Percentiles rank a stretch among this genome's conserved stretches.
phyloP scores from a whole-genome alignment of 371 early-diverging fungal species.

The Apophysomyces elegans region DNA sequence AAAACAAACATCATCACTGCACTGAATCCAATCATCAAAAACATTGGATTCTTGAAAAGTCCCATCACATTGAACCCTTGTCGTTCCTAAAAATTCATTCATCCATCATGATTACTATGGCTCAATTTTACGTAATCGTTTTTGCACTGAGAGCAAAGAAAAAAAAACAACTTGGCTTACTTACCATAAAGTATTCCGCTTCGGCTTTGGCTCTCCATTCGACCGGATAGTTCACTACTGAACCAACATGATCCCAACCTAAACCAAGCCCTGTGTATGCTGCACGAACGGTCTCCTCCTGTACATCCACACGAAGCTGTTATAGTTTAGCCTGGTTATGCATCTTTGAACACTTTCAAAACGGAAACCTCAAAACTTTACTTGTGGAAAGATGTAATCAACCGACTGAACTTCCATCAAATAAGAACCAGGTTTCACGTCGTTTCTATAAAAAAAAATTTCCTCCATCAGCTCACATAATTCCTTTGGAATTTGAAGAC shows the following conservation, averaged over 20 bases:
- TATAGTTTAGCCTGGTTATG: neutral
- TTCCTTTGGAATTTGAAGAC: neutral
- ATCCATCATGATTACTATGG: too few relatives aligned
- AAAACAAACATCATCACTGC: conserved; percentile 49
- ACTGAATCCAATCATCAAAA: conserved; percentile 53
- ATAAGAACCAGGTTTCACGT: conserved; percentile 48
- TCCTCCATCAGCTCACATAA: neutral
- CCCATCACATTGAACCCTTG: conserved; percentile 49
- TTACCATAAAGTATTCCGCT: conserved; percentile 54
- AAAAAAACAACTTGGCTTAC: conserved; percentile 18
- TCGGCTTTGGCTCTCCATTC: conserved; percentile 46
- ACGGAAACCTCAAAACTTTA: conserved; percentile 12
- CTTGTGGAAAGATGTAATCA: conserved; percentile 50
- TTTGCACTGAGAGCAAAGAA: neutral
- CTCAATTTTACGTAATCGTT: conserved; percentile 7
- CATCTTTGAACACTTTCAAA: too few relatives aligned
- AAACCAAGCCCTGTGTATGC: conserved; percentile 41
- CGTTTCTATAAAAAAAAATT: neutral
- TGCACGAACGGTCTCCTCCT: conserved; percentile 26
- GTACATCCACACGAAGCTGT: conserved; percentile 52
- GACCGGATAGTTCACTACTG: conserved; percentile 40
- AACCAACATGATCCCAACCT: conserved; percentile 45
- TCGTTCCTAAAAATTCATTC: conserved; percentile 24
- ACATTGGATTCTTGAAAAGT: conserved; percentile 57
- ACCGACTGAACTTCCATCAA: conserved; percentile 50